Percentiles rank a stretch among this genome's conserved stretches.
Evolutionary conservation across 805 yeast species (phyloP).

Genomic region (Metschnikowia reukaufii): DNA sequence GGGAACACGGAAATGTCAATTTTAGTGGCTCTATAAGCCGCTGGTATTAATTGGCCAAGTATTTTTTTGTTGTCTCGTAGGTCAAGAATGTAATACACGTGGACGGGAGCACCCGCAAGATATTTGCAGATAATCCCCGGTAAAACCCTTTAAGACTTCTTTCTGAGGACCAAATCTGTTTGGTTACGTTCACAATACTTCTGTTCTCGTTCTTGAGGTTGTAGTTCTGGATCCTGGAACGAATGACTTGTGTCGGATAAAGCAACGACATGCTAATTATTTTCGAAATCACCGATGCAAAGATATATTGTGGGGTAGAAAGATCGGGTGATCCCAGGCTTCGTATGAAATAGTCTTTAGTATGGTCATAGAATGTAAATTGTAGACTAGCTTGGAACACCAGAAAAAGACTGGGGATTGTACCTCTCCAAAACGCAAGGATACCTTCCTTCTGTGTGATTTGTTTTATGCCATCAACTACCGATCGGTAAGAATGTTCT

Average conservation of each 20-base stretch:
- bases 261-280: conserved; percentile 62
- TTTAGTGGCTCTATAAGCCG: no score
- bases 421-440: conserved; percentile 67
- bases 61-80: conserved; percentile 55
- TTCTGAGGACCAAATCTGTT: conserved; percentile 44
- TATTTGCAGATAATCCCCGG: conserved; percentile 76
- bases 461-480: conserved; percentile 52
- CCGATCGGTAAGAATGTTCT: conserved; percentile 57
- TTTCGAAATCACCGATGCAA: conserved; percentile 68
- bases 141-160: conserved; percentile 69
- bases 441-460: conserved; percentile 59
- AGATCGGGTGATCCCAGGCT: conserved; percentile 26
- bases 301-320: conserved; percentile 56
- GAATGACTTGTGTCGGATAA: conserved; percentile 83
- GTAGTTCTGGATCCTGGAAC: conserved; percentile 66
- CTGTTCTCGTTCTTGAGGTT: conserved; percentile 24
- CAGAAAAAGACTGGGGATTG: conserved; percentile 71
- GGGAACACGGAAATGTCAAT: no score
- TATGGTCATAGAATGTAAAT: conserved; percentile 78
- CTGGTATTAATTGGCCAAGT: conserved; percentile 5
- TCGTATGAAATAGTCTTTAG: conserved; percentile 46
- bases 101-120: conserved; percentile 85
- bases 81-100: conserved; percentile 87
- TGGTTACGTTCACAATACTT: conserved; percentile 32
- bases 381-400: conserved; percentile 90